Percentiles rank a stretch among this genome's conserved stretches.
Conservation (phyloP, 345 rosid genomes). For the Hibiscus trionum region DNA sequence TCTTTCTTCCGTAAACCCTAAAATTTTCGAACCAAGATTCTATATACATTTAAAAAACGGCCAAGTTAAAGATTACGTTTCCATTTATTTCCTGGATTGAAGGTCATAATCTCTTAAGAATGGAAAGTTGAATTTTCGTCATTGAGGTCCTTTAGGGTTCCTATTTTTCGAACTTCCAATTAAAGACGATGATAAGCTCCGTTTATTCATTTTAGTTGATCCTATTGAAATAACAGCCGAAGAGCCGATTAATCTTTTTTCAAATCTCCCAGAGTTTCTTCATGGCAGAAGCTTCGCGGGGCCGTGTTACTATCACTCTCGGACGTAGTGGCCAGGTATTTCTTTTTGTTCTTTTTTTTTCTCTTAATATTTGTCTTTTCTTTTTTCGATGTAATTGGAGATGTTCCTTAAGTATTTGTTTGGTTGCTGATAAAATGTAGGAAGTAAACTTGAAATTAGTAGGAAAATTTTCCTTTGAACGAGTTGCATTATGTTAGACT, state of each 20-base stretch:
- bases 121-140: background rate
- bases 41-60: background rate
- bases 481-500: background rate
- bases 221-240: background rate
- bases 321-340: slow-evolving; percentile 80
- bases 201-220: background rate
- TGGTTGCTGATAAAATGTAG: slow-evolving; percentile 11
- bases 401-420: background rate
- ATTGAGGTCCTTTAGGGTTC: slow-evolving; percentile 1
- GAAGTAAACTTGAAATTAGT: background rate
- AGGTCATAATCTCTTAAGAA: background rate
- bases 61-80: background rate
- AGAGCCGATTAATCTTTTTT: slow-evolving; percentile 12
- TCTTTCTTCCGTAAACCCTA: background rate
- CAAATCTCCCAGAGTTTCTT: slow-evolving; percentile 30
- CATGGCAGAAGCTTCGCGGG: slow-evolving; percentile 69
- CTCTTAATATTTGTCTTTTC: background rate
- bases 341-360: background rate
- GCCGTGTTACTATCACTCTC: slow-evolving; percentile 75
- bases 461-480: background rate
- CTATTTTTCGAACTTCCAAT: background rate
- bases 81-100: background rate
- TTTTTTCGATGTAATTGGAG: background rate
- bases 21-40: background rate
- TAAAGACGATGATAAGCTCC: background rate